A percentile compares a stretch with the other conserved stretches of the same genome.
phyloP scores from a whole-genome alignment of 1,284 basidiomycete genomes.

The Ustilago hordei region DNA sequence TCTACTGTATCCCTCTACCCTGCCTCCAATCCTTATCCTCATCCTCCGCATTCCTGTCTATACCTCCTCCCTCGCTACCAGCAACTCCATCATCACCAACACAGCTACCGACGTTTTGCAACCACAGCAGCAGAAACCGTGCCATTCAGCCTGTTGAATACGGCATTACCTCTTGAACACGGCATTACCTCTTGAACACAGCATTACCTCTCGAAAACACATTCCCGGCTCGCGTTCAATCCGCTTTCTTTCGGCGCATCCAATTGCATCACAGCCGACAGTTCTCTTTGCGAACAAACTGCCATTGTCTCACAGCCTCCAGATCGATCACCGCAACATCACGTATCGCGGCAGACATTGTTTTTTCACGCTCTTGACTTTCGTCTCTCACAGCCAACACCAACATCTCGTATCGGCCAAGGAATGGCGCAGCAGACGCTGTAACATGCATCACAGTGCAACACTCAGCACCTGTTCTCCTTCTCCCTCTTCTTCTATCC shows the following conservation, averaged over 20 bases:
- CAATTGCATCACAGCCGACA: not conserved
- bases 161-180: not conserved
- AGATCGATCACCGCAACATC: not conserved
- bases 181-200: not conserved
- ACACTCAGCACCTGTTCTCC: constrained; percentile 3
- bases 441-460: constrained; percentile 44
- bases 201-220: not conserved
- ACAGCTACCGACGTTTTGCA: not conserved
- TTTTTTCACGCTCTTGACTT: not conserved
- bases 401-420: constrained; percentile 11
- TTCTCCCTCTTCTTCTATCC: constrained; percentile 4
- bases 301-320: not conserved
- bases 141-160: not conserved
- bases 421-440: constrained; percentile 32
- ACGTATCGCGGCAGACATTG: not conserved
- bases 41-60: not conserved
- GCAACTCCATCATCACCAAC: constrained; percentile 1
- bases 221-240: not conserved
- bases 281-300: not conserved
- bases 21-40: not conserved
- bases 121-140: not conserved
- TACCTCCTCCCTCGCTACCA: not conserved
- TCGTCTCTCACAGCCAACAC: not conserved
- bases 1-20: not conserved
- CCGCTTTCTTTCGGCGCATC: not conserved